Base-by-base conservation (phyloP, 352 stramenopile genomes). In the Globisporangium middletonii region DNA sequence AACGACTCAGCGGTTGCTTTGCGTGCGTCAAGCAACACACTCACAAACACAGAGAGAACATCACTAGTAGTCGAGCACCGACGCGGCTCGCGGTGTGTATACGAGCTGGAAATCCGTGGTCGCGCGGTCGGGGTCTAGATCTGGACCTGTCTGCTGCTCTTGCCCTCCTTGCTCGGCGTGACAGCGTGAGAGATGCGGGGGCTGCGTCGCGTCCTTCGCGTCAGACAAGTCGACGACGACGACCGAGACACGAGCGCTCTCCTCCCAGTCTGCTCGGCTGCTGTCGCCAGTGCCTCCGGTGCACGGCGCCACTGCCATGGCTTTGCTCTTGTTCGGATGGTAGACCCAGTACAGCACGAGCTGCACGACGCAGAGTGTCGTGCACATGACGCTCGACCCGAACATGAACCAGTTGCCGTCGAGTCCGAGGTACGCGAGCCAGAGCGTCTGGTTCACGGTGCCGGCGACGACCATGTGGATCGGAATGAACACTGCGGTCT, bases 381-480 rank as follows among this genome's bases (percentile, higher is more conserved):
- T 57, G 3, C 65, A 77, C 42, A 73, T 68, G 6, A 66, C 55
- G 55, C 82, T 79, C 4, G 73, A 73, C 43, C 72, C 63, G 49
- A 86, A 69, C 60, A 83, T 72, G 63, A 84, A 68, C 72, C 67
- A 81, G 64, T 80, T 73, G 44, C 53, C 63, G 45, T 75, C 64
- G 23, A 83, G 47, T 3, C 67, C 53, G 2, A 70, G 68, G 56
- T 86, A 83, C 30, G 70, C 54, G 38, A 83, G 60, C 76, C 76
- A 86, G 19, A 79, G 43, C 12, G 55, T 57, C 51, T 75, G 78
- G 65, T 83, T 86, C 28, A 72, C 57, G 0, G 64, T 60, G 16
- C 64, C 70, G 0, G 66, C 69, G 44, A 79, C 49, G 28, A 84
- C 68, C 63, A 84, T 73, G 15, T 69, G 57, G 33, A 86, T 77